Evolutionary conservation across 352 stramenopile species (phyloP).

Genomic region (Stramenopiles sp.): DNA sequence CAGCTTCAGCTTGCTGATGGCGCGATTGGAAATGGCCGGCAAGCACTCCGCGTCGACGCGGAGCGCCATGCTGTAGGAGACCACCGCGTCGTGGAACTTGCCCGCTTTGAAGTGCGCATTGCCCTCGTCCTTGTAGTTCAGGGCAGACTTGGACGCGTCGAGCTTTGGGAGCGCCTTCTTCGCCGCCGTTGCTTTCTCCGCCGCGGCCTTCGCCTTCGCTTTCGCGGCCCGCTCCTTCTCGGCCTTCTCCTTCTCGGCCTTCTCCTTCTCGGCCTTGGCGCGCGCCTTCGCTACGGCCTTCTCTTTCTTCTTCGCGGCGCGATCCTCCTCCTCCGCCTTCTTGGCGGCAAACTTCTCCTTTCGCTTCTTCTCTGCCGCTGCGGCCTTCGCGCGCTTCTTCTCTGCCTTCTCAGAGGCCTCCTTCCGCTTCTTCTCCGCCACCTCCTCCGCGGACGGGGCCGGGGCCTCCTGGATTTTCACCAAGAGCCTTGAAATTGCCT

Average conservation of each 20-base stretch:
- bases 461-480: slow-evolving; percentile 9
- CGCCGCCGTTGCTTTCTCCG: too few relatives aligned
- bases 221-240: background rate
- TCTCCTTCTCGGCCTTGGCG: background rate
- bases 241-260: background rate
- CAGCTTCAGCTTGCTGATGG: background rate
- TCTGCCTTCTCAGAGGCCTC: background rate
- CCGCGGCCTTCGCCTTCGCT: background rate
- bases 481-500: slow-evolving; percentile 2
- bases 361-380: background rate
- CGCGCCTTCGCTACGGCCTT: background rate
- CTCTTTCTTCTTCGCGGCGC: background rate
- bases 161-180: too few relatives aligned
- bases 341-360: background rate
- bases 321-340: background rate
- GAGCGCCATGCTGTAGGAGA: background rate
- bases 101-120: background rate
- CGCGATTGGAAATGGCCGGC: background rate
- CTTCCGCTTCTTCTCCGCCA: background rate
- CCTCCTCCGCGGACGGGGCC: too few relatives aligned
- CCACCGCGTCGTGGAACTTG: background rate
- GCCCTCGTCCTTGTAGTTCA: background rate
- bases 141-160: background rate
- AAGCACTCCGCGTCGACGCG: background rate
- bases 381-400: background rate